Evolutionary conservation across 78 protist species (phyloP), one percentile per base, ranked within the genome.

Genomic region (Creolimax fragrantissima): DNA sequence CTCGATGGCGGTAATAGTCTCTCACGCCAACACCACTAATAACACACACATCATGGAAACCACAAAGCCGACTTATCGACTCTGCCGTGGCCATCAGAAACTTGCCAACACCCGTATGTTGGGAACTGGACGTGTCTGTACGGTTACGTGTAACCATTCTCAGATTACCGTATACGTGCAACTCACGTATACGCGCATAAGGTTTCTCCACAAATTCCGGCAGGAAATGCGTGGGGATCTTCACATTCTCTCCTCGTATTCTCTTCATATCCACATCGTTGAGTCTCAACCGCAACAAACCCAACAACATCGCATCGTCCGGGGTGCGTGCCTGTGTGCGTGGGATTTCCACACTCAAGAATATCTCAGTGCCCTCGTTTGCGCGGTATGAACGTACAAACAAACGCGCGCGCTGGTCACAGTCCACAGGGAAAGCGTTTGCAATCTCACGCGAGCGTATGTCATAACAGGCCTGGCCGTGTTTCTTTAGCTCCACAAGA

Each of bases 21-120:
- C 88, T 0, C 17, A 84, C 88, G 41, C 88, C 88, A 84, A 84
- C 88, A 41, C 88, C 88, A 24, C 88, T 84, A 24, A 84, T 84
- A 32, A 84, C 88, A 32, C 85, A 37, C 35, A 84, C 24, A 24
- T 84, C 39, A 11, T 84, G 39, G 45, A 84, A 84, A 32, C 45
- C 85, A 24, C 45, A 84, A 11, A 41, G 17, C 0, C 45, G 41
- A 42, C 85, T 41, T 24, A 84, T 84, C 11, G 88, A 42, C 24
- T 84, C 88, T 84, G 88, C 88, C 88, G 45, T 24, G 24, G 88
- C 88, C 88, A 84, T 84, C 45, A 84, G 24, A 41, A 84, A 84
- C 88, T 84, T 84, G 88, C 88, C 88, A 17, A 84, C 88, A 24
- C 88, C 88, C 41, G 88, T 84, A 24, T 84, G 88, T 41, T 84